These are phyloP conservation scores for Leccinum laetum DNA, from an alignment of 1,284 basidiomycete genomes.

Conservation along the genomic window DNA sequence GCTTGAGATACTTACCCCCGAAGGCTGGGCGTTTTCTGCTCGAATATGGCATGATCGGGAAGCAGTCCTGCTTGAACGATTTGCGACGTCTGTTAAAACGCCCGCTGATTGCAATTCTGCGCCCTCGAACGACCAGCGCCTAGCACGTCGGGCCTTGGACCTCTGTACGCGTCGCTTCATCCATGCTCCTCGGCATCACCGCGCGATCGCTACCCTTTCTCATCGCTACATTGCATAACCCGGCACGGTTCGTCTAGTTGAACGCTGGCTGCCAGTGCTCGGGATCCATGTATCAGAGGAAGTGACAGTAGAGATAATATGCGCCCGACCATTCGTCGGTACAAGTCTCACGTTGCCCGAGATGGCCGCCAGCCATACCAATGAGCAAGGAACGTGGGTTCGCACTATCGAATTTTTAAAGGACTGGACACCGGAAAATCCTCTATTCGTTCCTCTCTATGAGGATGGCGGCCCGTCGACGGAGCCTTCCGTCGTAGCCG, in stretches of 20 bases:
- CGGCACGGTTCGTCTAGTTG: constrained; percentile 84
- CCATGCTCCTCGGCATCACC: constrained; percentile 83
- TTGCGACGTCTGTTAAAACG: constrained; percentile 45
- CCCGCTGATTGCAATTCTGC: constrained; percentile 3
- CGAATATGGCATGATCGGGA: constrained; percentile 92
- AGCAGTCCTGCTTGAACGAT: constrained; percentile 73
- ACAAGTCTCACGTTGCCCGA: constrained; percentile 10
- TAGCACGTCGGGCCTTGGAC: constrained; percentile 56
- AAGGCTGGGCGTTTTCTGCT: constrained; percentile 88
- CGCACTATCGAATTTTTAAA: constrained; percentile 73
- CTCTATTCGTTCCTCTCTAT: constrained; percentile 62
- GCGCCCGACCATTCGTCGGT: constrained; percentile 64
- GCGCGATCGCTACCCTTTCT: constrained; percentile 77
- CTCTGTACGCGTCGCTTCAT: constrained; percentile 73
- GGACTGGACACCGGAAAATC: constrained; percentile 83
- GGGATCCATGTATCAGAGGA: constrained; percentile 71
- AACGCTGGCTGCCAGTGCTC: constrained; percentile 85
- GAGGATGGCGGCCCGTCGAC: constrained; percentile 33
- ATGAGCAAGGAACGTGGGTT: constrained; percentile 83
- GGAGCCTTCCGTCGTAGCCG: constrained; percentile 20
- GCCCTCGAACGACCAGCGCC: constrained; percentile 35
- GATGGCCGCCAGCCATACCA: constrained; percentile 41
- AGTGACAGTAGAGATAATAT: constrained; percentile 77
- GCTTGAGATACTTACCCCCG: constrained; percentile 78
- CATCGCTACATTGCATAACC: constrained; percentile 83